phyloP scores from a whole-genome alignment of 345 rosid genomes.

The Raphanus raphanistrum region DNA sequence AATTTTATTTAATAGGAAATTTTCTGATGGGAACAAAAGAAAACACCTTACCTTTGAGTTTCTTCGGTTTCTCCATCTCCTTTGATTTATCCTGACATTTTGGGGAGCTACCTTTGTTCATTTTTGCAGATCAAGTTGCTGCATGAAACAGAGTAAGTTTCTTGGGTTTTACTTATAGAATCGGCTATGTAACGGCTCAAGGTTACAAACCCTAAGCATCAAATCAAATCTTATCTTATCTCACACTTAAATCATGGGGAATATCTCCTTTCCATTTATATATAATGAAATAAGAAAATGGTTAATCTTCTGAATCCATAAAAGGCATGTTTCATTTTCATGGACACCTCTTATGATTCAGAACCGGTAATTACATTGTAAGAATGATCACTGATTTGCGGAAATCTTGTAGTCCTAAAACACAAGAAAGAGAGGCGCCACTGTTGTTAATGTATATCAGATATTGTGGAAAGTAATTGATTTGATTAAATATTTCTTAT shows the following conservation, averaged over 20 bases:
- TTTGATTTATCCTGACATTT: conserved; percentile 17
- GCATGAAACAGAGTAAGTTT: too few species aligned
- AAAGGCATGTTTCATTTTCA: conserved; percentile 7
- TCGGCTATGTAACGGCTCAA: neutral
- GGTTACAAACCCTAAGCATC: conserved; percentile 25
- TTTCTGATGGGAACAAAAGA: neutral
- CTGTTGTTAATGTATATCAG: neutral
- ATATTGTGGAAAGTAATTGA: neutral
- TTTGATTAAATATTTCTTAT: neutral
- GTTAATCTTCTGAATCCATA: neutral
- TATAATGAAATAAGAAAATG: neutral
- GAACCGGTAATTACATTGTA: neutral
- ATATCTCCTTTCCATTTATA: conserved; percentile 8
- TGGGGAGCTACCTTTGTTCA: conserved; percentile 24
- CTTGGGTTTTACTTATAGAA: conserved; percentile 7
- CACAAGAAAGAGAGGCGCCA: neutral
- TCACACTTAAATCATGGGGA: neutral
- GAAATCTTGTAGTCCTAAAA: neutral
- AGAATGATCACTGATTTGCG: neutral
- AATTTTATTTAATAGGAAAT: neutral
- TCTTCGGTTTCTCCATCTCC: conserved; percentile 16
- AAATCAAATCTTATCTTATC: conserved; percentile 12
- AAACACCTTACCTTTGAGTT: conserved; percentile 11
- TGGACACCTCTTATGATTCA: neutral
- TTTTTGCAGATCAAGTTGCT: conserved; percentile 9